Conservation (phyloP, 371 early-diverging fungal species). For the Actinomortierella ambigua region DNA sequence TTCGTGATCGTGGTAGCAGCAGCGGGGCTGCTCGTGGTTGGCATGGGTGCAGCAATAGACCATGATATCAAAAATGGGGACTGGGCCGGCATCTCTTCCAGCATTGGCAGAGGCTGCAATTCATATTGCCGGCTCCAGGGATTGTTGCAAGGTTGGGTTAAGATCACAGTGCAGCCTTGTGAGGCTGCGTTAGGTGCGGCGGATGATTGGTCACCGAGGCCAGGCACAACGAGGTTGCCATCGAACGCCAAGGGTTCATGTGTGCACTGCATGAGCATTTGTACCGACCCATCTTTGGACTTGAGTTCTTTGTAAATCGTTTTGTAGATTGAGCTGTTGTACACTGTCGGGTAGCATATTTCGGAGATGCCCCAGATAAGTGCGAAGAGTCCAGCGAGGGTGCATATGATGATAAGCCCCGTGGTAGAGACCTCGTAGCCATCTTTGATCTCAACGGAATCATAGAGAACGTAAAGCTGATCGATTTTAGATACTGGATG, state of each 20-base stretch:
- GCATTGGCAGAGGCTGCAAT: too few species aligned
- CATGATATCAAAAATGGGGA: too few species aligned
- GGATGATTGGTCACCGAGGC: not conserved
- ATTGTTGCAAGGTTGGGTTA: not conserved
- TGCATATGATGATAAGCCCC: too few species aligned
- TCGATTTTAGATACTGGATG: not conserved
- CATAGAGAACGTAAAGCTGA: slow-evolving; percentile 5
- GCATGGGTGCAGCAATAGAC: too few species aligned
- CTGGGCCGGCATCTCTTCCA: too few species aligned
- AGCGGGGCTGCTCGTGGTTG: too few species aligned
- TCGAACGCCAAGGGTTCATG: slow-evolving; percentile 4
- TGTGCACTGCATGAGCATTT: slow-evolving; percentile 5
- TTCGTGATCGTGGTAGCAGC: not conserved
- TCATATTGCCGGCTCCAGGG: too few species aligned
- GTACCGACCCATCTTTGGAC: not conserved
- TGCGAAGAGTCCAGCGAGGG: not conserved
- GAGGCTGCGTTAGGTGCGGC: not conserved
- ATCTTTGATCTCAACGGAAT: slow-evolving; percentile 6
- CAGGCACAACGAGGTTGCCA: not conserved
- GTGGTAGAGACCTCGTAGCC: slow-evolving; percentile 7
- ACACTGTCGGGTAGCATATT: not conserved
- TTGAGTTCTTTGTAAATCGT: slow-evolving; percentile 8
- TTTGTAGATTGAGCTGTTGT: slow-evolving; percentile 8
- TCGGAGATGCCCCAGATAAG: not conserved
- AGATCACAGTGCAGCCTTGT: not conserved